These are phyloP conservation scores for Monosporascus sp. DNA, from an alignment of 2,329 filamentous ascomycete species.

Conservation along the genomic window DNA sequence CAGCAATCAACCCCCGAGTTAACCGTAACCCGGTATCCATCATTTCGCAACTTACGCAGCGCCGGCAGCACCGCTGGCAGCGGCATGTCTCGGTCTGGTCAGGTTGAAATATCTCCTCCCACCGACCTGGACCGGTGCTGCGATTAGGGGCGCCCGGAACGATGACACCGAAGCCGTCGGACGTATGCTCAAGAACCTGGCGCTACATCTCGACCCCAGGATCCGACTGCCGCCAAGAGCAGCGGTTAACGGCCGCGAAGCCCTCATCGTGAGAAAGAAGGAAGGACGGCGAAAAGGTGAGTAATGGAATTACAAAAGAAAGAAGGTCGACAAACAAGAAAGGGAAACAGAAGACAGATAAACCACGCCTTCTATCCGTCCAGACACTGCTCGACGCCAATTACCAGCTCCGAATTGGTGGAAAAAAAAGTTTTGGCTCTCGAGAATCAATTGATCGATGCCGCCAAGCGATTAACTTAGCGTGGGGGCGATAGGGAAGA, in stretches of 20 bases:
- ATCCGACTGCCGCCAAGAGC: constrained; percentile 33
- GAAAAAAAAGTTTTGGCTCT: too few species aligned
- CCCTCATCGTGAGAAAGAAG: constrained; percentile 30
- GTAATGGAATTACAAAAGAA: too few species aligned
- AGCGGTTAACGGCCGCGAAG: constrained; percentile 29
- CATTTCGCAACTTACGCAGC: constrained; percentile 30
- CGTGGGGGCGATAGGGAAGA: too few species aligned
- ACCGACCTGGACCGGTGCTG: constrained; percentile 26
- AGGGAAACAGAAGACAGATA: too few species aligned
- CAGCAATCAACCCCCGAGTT: constrained; percentile 1
- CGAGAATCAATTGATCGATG: too few species aligned
- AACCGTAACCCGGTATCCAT: background rate
- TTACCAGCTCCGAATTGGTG: too few species aligned
- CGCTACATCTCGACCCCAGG: constrained; percentile 26
- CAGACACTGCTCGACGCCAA: too few species aligned
- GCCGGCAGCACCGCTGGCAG: constrained; percentile 27
- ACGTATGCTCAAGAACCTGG: constrained; percentile 28
- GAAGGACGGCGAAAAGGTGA: too few species aligned
- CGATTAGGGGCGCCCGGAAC: constrained; percentile 27
- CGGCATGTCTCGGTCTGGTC: constrained; percentile 28
- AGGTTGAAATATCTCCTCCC: constrained; percentile 35
- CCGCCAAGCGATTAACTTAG: too few species aligned
- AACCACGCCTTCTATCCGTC: too few species aligned
- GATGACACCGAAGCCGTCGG: constrained; percentile 21
- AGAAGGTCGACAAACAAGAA: too few species aligned